Conservation (phyloP, 768 basidiomycete genomes). For the Tulasnella sp. region DNA sequence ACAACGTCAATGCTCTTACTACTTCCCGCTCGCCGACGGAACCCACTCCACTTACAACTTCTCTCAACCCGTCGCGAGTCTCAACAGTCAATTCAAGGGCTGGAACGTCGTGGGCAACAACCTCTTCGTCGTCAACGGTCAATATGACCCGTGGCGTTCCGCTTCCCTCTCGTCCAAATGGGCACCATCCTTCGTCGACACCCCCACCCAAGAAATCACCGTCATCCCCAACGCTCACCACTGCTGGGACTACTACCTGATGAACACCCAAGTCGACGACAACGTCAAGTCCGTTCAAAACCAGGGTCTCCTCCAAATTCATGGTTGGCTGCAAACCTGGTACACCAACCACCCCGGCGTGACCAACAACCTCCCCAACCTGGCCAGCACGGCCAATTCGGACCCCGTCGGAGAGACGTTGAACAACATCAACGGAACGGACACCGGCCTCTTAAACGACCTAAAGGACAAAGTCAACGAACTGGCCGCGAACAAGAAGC, state of each 20-base stretch:
- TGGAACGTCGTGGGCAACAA: conserved; percentile 16
- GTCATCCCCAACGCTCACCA: conserved; percentile 8
- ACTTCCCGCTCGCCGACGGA: conserved; percentile 18
- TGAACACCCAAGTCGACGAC: neutral
- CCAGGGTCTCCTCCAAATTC: neutral
- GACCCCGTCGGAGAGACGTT: neutral
- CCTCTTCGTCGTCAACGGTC: conserved; percentile 16
- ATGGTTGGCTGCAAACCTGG: conserved; percentile 9
- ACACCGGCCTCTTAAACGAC: neutral
- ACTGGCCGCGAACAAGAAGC: neutral
- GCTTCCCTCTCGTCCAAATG: conserved; percentile 18
- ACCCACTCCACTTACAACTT: neutral
- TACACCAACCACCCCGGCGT: neutral
- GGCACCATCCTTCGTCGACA: neutral
- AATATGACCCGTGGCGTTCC: conserved; percentile 20
- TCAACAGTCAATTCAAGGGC: conserved; percentile 17
- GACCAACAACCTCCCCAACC: neutral
- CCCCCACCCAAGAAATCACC: conserved; percentile 1
- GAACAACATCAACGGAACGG: neutral
- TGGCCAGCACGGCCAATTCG: neutral
- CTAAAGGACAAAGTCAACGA: neutral
- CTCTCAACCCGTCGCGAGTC: neutral
- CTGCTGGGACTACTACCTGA: conserved; percentile 14
- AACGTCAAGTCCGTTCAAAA: neutral
- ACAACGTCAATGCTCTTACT: conserved; percentile 8